These are phyloP conservation scores for Barbatosphaeria neglecta DNA, from an alignment of 495 filamentous ascomycete species.

Conservation along the genomic window DNA sequence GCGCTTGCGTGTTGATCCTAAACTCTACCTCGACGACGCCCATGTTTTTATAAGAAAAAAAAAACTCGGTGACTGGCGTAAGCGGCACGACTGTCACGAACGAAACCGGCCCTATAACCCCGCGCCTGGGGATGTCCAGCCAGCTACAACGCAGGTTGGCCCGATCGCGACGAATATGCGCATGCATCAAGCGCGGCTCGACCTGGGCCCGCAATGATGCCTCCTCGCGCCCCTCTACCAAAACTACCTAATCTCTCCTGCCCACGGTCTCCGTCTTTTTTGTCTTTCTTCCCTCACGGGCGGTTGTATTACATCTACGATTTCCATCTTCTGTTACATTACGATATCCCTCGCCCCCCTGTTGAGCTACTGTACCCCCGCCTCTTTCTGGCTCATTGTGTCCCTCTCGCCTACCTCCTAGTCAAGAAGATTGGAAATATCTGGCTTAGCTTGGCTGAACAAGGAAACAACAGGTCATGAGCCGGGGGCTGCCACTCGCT, in stretches of 20 bases:
- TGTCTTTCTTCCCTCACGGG: background rate
- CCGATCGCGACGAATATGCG: background rate
- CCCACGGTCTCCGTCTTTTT: background rate
- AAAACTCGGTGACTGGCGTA: background rate
- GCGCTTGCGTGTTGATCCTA: no score
- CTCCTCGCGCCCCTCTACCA: background rate
- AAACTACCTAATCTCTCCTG: background rate
- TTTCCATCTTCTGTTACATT: background rate
- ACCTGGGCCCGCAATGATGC: background rate
- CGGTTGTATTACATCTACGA: background rate
- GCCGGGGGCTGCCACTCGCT: no score
- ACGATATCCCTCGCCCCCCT: background rate
- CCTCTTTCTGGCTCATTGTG: no score
- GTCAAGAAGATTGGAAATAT: background rate
- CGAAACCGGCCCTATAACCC: background rate
- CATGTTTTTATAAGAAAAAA: no score
- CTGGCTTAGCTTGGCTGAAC: no score
- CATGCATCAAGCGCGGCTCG: background rate
- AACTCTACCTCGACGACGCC: constrained; percentile 2
- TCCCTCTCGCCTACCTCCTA: background rate
- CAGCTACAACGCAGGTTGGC: background rate
- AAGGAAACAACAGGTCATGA: no score
- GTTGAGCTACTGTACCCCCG: no score
- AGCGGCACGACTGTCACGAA: background rate
- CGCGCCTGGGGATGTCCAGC: background rate